Evolutionary conservation across 192 early-diverging fungal species (phyloP).

Genomic region (Jimgerdemannia lactiflua): DNA sequence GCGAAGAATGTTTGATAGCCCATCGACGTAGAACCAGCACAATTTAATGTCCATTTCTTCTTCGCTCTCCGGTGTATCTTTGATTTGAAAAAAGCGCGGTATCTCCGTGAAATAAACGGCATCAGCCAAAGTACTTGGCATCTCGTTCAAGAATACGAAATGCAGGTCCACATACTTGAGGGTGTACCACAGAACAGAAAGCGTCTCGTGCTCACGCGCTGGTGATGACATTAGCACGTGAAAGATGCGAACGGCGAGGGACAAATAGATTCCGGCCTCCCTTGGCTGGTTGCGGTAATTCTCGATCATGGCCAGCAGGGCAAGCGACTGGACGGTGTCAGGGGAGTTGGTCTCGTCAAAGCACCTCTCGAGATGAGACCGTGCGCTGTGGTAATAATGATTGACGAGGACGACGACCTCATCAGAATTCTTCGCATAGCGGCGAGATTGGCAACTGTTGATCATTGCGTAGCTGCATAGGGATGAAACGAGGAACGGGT

Average conservation of each 20-base stretch:
- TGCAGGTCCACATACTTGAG: background rate
- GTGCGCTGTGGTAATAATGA: background rate
- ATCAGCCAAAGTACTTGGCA: background rate
- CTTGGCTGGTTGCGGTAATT: background rate
- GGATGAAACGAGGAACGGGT: background rate
- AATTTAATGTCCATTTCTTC: background rate
- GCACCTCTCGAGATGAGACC: background rate
- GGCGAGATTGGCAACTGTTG: background rate
- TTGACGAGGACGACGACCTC: background rate
- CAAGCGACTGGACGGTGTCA: background rate
- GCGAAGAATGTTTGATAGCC: background rate
- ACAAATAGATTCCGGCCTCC: background rate
- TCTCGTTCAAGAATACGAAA: background rate
- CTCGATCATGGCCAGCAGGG: background rate
- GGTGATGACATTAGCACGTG: background rate
- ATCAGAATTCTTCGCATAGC: background rate
- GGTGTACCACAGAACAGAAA: background rate
- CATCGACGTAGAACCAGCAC: background rate
- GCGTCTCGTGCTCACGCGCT: background rate
- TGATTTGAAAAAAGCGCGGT: background rate
- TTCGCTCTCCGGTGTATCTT: background rate
- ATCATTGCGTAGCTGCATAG: background rate
- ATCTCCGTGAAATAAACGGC: background rate
- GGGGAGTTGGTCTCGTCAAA: background rate
- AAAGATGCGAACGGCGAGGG: background rate